Conservation (phyloP, 176 grass and related monocot species). For the Elaeis guineensis region DNA sequence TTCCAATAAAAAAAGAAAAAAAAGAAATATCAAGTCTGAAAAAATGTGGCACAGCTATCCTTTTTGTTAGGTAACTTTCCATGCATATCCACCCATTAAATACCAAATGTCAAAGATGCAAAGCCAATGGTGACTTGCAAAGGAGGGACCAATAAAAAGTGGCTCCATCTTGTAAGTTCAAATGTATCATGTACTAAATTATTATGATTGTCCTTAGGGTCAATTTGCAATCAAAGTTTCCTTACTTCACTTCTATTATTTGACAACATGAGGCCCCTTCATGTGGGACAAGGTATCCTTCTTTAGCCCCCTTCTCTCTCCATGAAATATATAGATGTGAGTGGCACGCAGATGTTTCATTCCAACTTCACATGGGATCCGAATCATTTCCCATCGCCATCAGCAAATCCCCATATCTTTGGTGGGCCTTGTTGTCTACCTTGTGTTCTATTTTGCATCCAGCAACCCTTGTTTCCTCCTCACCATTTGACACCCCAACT, state of each 20-base stretch:
- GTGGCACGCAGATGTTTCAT: not conserved
- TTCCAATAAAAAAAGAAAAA: too few species aligned
- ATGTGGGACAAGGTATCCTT: not conserved
- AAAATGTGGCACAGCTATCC: not conserved
- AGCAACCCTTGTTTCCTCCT: too few species aligned
- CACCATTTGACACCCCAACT: not conserved
- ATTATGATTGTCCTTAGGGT: not conserved
- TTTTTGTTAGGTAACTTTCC: not conserved
- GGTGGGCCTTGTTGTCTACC: conserved; percentile 17
- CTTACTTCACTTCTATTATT: too few species aligned
- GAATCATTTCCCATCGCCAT: conserved; percentile 24
- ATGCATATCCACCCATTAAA: not conserved
- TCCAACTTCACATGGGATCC: conserved; percentile 18
- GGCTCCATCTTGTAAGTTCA: conserved; percentile 1
- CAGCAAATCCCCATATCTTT: conserved; percentile 32
- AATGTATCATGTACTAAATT: not conserved
- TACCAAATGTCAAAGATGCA: not conserved
- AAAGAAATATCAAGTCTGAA: not conserved
- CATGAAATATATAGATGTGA: not conserved
- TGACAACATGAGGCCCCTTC: not conserved
- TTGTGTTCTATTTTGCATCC: not conserved
- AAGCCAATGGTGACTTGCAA: not conserved
- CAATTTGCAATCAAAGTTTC: too few species aligned
- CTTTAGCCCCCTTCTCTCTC: too few species aligned
- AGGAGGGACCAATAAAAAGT: not conserved